phyloP scores from a whole-genome alignment of 2,329 filamentous ascomycete species.

The Pezicula radicicola region DNA sequence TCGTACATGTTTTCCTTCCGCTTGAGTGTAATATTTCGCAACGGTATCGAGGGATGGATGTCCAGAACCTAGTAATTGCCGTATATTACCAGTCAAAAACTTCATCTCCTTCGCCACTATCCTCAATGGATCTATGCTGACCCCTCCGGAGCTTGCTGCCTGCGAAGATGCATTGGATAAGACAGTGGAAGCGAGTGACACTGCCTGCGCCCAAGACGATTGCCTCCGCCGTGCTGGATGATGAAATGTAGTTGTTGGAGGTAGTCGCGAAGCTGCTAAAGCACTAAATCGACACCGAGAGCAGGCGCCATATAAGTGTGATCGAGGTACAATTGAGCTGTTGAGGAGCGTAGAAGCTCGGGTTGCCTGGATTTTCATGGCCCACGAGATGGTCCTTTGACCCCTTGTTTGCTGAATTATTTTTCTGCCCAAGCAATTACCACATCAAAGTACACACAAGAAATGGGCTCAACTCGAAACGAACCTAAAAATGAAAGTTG shows the following conservation, averaged over 20 bases:
- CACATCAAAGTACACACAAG: background rate
- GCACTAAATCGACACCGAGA: slow-evolving; percentile 33
- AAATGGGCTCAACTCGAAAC: background rate
- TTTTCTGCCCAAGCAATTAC: too few relatives aligned
- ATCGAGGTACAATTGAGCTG: slow-evolving; percentile 31
- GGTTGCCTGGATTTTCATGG: slow-evolving; percentile 51
- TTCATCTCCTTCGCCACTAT: slow-evolving; percentile 96
- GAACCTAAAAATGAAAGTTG: background rate
- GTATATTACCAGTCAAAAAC: slow-evolving; percentile 89
- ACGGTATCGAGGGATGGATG: slow-evolving; percentile 93
- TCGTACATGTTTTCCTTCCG: slow-evolving; percentile 94
- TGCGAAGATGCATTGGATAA: slow-evolving; percentile 62
- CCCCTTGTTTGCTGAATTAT: too few relatives aligned
- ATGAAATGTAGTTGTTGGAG: slow-evolving; percentile 17
- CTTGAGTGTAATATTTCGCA: slow-evolving; percentile 96
- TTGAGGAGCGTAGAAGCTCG: slow-evolving; percentile 46
- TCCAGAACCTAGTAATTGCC: slow-evolving; percentile 87
- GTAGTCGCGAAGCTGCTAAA: slow-evolving; percentile 6
- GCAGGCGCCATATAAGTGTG: slow-evolving; percentile 35
- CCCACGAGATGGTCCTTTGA: slow-evolving; percentile 12
- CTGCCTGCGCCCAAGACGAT: slow-evolving; percentile 75
- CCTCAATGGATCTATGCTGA: slow-evolving; percentile 82
- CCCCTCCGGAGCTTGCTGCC: slow-evolving; percentile 57
- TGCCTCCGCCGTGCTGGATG: slow-evolving; percentile 42
- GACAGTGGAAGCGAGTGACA: slow-evolving; percentile 67